These are phyloP conservation scores for Pseudogymnoascus sp. DNA, from an alignment of 2,329 filamentous ascomycete species.

Conservation along the genomic window DNA sequence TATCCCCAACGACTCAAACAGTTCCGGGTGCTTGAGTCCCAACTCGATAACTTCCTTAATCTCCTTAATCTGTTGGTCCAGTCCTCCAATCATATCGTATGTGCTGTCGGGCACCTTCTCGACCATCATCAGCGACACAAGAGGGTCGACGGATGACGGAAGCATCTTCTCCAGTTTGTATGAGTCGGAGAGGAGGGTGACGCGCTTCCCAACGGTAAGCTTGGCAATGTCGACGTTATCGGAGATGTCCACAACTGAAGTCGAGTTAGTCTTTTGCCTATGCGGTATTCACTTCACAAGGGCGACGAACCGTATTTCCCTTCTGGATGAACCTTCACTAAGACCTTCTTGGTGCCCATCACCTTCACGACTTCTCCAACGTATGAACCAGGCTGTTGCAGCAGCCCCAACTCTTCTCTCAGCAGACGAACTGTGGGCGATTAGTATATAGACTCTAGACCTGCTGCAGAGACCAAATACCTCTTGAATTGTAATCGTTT, in stretches of 20 bases:
- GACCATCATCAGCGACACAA: constrained; percentile 99
- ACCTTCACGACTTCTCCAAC: constrained; percentile 99
- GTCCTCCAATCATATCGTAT: constrained; percentile 99
- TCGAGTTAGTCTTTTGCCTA: constrained; percentile 15
- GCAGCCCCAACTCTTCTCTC: constrained; percentile 86
- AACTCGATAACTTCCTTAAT: constrained; percentile 99
- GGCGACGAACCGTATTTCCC: constrained; percentile 86
- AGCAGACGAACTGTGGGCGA: constrained; percentile 64
- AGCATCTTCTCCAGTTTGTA: constrained; percentile 99
- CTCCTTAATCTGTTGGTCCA: constrained; percentile 99
- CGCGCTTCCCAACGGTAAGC: constrained; percentile 94
- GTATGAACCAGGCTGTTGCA: constrained; percentile 96
- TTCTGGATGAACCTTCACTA: constrained; percentile 98
- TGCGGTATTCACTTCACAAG: background rate
- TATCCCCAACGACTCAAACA: constrained; percentile 98
- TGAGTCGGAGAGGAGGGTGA: constrained; percentile 90
- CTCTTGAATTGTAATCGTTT: constrained; percentile 96
- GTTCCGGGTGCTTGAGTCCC: constrained; percentile 93
- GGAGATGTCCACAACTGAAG: constrained; percentile 83
- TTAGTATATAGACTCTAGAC: constrained; percentile 17
- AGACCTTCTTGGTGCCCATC: constrained; percentile 98
- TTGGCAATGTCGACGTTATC: constrained; percentile 92
- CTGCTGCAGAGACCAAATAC: constrained; percentile 20
- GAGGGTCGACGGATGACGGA: constrained; percentile 92
- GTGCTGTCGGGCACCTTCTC: constrained; percentile 99